phyloP scores from a whole-genome alignment of 2,329 filamentous ascomycete genomes.

The Ophiostoma ulmi region DNA sequence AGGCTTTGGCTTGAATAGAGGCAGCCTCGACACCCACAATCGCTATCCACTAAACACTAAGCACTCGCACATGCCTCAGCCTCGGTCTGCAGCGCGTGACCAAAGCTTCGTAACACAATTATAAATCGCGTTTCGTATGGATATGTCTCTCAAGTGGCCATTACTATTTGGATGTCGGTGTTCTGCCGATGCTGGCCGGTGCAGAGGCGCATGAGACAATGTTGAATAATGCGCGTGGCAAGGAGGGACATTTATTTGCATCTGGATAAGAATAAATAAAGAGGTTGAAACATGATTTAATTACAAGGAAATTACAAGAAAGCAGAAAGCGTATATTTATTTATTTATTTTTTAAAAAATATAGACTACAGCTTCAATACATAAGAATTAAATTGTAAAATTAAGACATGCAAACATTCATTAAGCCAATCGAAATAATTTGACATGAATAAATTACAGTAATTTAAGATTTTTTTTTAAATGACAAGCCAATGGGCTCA shows the following conservation, averaged over 20 bases:
- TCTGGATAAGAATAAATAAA: background rate
- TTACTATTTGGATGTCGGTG: background rate
- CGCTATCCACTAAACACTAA: background rate
- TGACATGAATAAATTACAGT: no score
- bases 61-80: background rate
- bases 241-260: no score
- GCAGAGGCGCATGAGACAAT: background rate
- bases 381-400: no score
- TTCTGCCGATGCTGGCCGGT: background rate
- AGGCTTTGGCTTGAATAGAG: background rate
- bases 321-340: no score
- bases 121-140: background rate
- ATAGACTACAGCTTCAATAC: no score
- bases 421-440: no score
- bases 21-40: background rate
- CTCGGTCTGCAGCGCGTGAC: conserved; percentile 1
- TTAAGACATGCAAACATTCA: no score
- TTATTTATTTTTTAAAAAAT: no score
- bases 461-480: no score
- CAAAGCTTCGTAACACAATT: background rate
- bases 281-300: no score
- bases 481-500: no score
- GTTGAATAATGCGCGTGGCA: background rate
- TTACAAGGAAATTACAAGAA: no score
- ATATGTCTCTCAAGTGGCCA: background rate